Evolutionary conservation across 176 grass and related monocot species (phyloP).

Genomic region (Oryza australiensis): DNA sequence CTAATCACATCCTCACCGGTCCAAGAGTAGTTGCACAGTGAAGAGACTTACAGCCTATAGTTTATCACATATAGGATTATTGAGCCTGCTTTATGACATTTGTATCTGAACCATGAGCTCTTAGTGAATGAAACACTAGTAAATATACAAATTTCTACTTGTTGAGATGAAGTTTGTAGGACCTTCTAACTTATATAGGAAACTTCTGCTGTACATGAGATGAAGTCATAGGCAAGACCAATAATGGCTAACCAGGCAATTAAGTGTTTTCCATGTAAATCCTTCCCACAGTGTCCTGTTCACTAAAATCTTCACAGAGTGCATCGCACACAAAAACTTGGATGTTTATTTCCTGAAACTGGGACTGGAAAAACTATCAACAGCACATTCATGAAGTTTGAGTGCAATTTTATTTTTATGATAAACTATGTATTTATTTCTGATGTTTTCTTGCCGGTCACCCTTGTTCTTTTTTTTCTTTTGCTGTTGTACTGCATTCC

Average conservation of each 20-base stretch:
- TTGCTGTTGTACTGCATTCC: background rate
- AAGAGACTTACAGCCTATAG: background rate
- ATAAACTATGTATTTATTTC: background rate
- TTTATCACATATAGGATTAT: background rate
- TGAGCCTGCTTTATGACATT: background rate
- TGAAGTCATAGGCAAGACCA: background rate
- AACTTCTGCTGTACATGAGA: conserved; percentile 23
- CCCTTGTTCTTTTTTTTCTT: background rate
- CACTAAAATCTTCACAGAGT: background rate
- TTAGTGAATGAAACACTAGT: background rate
- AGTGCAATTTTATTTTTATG: background rate
- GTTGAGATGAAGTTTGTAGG: background rate
- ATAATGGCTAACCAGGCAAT: background rate
- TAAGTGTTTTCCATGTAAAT: conserved; percentile 14
- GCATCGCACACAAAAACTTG: background rate
- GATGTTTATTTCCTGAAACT: conserved; percentile 3
- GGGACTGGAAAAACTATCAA: background rate
- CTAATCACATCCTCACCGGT: background rate
- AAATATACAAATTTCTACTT: background rate
- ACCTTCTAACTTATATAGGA: background rate
- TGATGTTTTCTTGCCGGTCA: background rate
- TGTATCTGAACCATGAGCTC: conserved; percentile 9
- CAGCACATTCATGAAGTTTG: background rate
- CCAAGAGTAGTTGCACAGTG: background rate
- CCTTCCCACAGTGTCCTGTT: conserved; percentile 1